Evolutionary conservation across 345 rosid species (phyloP).

Genomic region (Arabidopsis arenosa): DNA sequence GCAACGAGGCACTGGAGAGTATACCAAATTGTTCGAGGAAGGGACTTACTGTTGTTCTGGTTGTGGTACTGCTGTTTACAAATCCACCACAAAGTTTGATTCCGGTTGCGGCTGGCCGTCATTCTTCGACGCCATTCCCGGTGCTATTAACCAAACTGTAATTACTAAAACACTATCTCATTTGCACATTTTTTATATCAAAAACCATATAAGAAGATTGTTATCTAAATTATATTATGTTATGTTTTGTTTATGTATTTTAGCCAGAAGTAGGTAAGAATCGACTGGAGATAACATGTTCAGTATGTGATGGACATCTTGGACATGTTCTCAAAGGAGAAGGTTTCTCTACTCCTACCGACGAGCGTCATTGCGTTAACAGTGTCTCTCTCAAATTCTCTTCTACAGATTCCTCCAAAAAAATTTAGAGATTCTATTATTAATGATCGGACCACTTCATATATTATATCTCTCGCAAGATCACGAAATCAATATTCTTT

Average conservation of each 20-base stretch:
- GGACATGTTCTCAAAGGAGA: conserved; percentile 92
- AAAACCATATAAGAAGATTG: too few species aligned
- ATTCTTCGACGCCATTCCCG: conserved; percentile 79
- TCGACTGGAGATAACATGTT: conserved; percentile 66
- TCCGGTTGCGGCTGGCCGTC: conserved; percentile 94
- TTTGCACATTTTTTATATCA: too few species aligned
- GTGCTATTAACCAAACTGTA: conserved; percentile 70
- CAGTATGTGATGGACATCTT: conserved; percentile 84
- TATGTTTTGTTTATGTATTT: too few species aligned
- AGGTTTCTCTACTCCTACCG: conserved; percentile 68
- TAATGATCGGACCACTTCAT: too few species aligned
- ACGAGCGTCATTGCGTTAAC: conserved; percentile 88
- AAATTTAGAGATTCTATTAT: too few species aligned
- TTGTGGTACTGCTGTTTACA: conserved; percentile 78
- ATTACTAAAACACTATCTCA: too few species aligned
- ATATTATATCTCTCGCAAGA: too few species aligned
- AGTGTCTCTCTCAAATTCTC: conserved; percentile 75
- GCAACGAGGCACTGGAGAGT: conserved; percentile 72
- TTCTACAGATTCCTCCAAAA: neutral
- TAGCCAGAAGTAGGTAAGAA: too few species aligned
- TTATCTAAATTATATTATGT: too few species aligned
- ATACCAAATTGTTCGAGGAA: conserved; percentile 61
- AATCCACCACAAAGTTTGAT: conserved; percentile 73
- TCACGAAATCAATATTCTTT: too few species aligned
- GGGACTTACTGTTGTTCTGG: conserved; percentile 81